phyloP scores from a whole-genome alignment of 768 basidiomycete species.

The Lactifluus rugatus region DNA sequence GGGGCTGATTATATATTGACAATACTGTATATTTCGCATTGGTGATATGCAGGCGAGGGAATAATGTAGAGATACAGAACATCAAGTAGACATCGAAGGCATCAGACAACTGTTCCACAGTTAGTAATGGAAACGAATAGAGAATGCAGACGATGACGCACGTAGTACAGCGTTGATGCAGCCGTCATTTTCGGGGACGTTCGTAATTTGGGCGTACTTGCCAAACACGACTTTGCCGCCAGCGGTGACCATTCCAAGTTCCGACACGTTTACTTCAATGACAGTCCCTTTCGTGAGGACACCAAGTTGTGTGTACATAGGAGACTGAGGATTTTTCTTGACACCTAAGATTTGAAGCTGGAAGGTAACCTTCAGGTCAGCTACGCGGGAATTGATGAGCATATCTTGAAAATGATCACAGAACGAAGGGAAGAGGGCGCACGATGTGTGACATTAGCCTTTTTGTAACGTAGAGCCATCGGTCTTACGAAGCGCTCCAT shows the following conservation, averaged over 20 bases:
- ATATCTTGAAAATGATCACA: not conserved
- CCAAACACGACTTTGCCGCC: slow-evolving; percentile 93
- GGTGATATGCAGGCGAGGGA: not conserved
- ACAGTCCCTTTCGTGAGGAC: slow-evolving; percentile 98
- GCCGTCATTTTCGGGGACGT: slow-evolving; percentile 94
- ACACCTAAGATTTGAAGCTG: slow-evolving; percentile 96
- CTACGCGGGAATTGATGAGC: slow-evolving; percentile 32
- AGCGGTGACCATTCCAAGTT: slow-evolving; percentile 93
- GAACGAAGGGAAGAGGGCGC: slow-evolving; percentile 22
- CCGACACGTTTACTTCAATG: slow-evolving; percentile 98
- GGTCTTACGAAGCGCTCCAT: slow-evolving; percentile 97
- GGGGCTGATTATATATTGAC: not conserved
- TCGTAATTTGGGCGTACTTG: slow-evolving; percentile 89
- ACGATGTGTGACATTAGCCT: slow-evolving; percentile 99
- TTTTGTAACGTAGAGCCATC: slow-evolving; percentile 95
- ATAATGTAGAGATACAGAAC: slow-evolving; percentile 5
- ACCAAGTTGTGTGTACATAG: slow-evolving; percentile 93
- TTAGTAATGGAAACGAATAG: not conserved
- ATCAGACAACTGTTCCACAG: slow-evolving; percentile 7
- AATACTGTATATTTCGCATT: no score
- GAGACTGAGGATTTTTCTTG: slow-evolving; percentile 99
- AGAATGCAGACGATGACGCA: slow-evolving; percentile 32
- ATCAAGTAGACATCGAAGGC: not conserved
- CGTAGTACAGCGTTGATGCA: slow-evolving; percentile 92
- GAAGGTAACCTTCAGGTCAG: slow-evolving; percentile 97